These are phyloP conservation scores for Paspalum vaginatum DNA, from an alignment of 176 grass and related monocot species.

Conservation along the genomic window DNA sequence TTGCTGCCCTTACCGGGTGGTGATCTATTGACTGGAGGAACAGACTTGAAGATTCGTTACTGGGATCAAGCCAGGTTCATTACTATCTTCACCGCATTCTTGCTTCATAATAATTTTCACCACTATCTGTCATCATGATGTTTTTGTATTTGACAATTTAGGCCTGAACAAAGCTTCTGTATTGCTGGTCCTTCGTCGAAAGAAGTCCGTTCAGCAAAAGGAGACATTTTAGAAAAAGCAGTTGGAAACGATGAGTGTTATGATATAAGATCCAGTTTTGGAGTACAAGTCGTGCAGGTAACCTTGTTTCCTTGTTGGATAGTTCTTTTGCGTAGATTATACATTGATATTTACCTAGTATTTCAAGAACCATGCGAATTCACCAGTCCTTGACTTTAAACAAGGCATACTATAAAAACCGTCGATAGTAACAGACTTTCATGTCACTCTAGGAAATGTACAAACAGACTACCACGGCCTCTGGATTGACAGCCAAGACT, in stretches of 20 bases:
- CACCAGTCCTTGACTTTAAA: not conserved
- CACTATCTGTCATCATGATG: not conserved
- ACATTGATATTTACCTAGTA: not conserved
- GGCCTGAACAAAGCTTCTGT: conserved; percentile 93
- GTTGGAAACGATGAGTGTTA: conserved; percentile 71
- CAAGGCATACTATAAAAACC: not conserved
- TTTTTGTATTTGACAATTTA: conserved; percentile 50
- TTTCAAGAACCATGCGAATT: not conserved
- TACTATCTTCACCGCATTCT: conserved; percentile 1
- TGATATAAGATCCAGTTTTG: conserved; percentile 93
- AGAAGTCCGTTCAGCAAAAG: conserved; percentile 57
- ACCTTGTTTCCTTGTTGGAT: conserved; percentile 1
- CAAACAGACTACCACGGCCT: conserved; percentile 41
- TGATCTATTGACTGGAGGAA: conserved; percentile 80
- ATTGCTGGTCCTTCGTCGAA: conserved; percentile 81
- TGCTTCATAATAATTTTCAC: not conserved
- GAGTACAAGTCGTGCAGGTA: conserved; percentile 97
- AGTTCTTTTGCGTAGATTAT: not conserved
- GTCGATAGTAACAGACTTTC: not conserved
- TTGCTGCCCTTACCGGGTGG: conserved; percentile 92
- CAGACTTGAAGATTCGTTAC: conserved; percentile 91
- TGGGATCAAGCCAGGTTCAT: conserved; percentile 94
- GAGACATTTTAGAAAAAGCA: conserved; percentile 29
- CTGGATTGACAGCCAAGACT: conserved; percentile 65
- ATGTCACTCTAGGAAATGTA: conserved; percentile 60